Evolutionary conservation across 176 grass and related monocot species (phyloP).

Genomic region (Themeda triandra): DNA sequence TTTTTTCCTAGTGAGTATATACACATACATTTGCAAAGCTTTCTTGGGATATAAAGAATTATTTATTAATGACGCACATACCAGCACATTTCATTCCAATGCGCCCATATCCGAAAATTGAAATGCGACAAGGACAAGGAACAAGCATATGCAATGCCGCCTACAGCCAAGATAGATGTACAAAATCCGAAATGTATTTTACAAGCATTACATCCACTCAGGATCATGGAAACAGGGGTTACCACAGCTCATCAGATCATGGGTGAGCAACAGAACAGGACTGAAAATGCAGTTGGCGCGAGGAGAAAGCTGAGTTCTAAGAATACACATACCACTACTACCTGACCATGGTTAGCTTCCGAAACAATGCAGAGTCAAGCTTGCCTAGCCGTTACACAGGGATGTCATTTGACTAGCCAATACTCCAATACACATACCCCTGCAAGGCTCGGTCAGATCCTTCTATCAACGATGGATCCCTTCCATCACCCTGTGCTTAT

Average conservation of each 20-base stretch:
- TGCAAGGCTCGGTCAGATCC: background rate
- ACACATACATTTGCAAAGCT: background rate
- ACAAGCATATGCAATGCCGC: background rate
- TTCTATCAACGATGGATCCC: background rate
- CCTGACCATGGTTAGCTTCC: conserved; percentile 8
- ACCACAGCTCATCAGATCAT: background rate
- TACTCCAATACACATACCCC: too few relatives aligned
- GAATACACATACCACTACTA: background rate
- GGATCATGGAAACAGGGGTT: background rate
- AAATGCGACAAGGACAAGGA: background rate
- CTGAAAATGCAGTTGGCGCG: background rate
- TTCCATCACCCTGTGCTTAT: conserved; percentile 5
- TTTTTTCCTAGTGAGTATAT: too few relatives aligned
- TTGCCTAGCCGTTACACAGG: background rate
- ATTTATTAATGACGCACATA: background rate
- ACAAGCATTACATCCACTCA: conserved; percentile 14
- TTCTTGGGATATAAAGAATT: background rate
- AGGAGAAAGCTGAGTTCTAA: background rate
- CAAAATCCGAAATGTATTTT: background rate
- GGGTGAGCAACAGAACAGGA: background rate
- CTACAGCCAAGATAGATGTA: background rate
- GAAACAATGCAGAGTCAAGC: conserved; percentile 10
- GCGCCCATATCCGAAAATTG: too few relatives aligned
- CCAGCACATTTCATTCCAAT: background rate
- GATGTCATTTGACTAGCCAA: background rate